Base-by-base conservation (phyloP, 2,329 filamentous ascomycete species). In the Fusarium bulbicola region DNA sequence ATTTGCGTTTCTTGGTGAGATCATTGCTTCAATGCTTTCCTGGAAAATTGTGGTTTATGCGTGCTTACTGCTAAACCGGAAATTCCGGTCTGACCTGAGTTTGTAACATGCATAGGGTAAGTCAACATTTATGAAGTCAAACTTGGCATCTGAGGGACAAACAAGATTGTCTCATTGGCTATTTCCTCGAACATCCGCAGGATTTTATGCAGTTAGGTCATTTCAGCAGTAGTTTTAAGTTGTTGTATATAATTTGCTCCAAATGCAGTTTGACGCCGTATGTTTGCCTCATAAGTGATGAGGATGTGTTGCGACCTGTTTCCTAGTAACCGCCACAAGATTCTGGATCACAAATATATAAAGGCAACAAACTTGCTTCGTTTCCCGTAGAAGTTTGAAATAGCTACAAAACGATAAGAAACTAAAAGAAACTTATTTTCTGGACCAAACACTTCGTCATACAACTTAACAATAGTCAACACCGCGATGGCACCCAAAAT, bases 401-500 rank as follows among this genome's bases (percentile, higher is more conserved):
- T n/a, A 13, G 1, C 13, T 32, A 24, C 24, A n/a, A 26, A 18
- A 7, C 9, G 2, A 26, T 7, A 20, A 14, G 13, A 15, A 16
- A 3, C 5, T 20, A n/a, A 6, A 20, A 14, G 13, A 10, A 16
- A 3, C 5, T 20, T 5, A 15, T n/a, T 13, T 32, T 7, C 28
- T 32, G n/a, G 26, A 52, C 9, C n/a, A n/a, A 40, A 24, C 13
- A 37, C 10, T 26, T 53, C 16, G 21, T 37, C 43, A 39, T 28
- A 30, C n/a, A 24, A 20, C 20, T 24, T 16, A 28, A 21, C 24
- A 47, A 12, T 8, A 4, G 8, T 37, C 10, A 21, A 40, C 28
- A 46, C 26, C 42, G 21, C 15, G 20, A 86, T 85, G 84, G 72
- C 80, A 47, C 74, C 80, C 28, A 85, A 84, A 66, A 78, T 85